Evolutionary conservation across 306 rosid genomes (phyloP).

Genomic region (Citrullus colocynthis): DNA sequence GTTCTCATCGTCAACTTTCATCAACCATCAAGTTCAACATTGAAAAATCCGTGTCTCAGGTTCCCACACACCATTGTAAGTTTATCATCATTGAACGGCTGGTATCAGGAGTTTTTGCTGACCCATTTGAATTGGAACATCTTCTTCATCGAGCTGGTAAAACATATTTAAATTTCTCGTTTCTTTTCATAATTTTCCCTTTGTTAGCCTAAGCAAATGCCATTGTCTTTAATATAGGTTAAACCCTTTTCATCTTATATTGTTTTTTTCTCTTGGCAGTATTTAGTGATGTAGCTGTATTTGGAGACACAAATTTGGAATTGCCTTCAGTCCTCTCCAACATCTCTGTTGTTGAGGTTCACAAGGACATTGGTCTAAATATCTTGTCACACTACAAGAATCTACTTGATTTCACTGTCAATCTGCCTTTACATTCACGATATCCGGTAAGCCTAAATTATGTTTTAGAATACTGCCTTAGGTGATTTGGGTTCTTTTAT

Average conservation of each 20-base stretch:
- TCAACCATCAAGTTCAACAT: constrained; percentile 34
- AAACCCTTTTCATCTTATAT: not conserved
- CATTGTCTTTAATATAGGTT: not conserved
- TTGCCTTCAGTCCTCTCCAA: constrained; percentile 69
- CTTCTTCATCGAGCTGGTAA: constrained; percentile 71
- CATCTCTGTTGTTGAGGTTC: constrained; percentile 70
- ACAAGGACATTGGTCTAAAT: constrained; percentile 34
- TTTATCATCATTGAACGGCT: constrained; percentile 57
- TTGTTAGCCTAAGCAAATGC: not conserved
- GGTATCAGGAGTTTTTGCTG: constrained; percentile 66
- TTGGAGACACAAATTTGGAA: constrained; percentile 84
- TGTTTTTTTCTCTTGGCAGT: constrained; percentile 25
- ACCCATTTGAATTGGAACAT: constrained; percentile 76
- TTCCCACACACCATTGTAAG: constrained; percentile 28
- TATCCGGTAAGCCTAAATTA: constrained; percentile 41
- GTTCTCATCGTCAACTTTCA: constrained; percentile 58
- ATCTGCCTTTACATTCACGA: constrained; percentile 74
- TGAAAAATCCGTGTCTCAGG: constrained; percentile 18
- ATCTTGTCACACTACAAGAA: constrained; percentile 14
- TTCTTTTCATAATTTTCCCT: not conserved
- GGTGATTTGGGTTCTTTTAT: not conserved
- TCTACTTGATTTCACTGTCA: constrained; percentile 21
- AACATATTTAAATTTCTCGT: not conserved
- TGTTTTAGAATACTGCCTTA: not conserved
- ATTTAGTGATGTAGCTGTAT: constrained; percentile 44